phyloP scores from a whole-genome alignment of 495 filamentous ascomycete species.

The Penicillium riverlandense region DNA sequence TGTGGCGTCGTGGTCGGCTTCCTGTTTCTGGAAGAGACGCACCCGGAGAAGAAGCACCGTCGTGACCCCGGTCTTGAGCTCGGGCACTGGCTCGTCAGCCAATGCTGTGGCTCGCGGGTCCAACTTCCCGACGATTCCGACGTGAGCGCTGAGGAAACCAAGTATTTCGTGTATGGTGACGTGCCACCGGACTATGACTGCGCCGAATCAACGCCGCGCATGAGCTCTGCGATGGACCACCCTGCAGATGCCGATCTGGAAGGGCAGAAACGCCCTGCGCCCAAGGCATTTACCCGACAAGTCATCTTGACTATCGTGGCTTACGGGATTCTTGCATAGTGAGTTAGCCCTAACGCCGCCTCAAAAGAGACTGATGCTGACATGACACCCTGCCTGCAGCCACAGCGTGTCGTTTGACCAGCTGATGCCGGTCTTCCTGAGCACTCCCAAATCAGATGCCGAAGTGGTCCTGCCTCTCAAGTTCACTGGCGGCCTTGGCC shows the following conservation, averaged over 20 bases:
- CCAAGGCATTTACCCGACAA: conserved; percentile 67
- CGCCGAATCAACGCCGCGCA: conserved; percentile 56
- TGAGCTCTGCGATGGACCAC: conserved; percentile 31
- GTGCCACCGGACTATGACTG: conserved; percentile 59
- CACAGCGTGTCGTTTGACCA: conserved; percentile 92
- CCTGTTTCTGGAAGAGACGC: conserved; percentile 92
- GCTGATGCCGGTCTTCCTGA: conserved; percentile 85
- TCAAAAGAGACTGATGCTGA: conserved; percentile 14
- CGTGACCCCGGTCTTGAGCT: conserved; percentile 70
- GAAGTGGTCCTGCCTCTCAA: conserved; percentile 67
- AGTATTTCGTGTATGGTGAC: conserved; percentile 46
- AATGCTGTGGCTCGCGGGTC: conserved; percentile 33
- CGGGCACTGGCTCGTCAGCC: conserved; percentile 64
- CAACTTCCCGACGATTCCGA: conserved; percentile 28
- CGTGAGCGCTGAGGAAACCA: conserved; percentile 32
- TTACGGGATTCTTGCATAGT: conserved; percentile 94
- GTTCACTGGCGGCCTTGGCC: conserved; percentile 79
- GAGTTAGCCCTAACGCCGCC: conserved; percentile 36
- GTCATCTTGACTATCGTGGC: conserved; percentile 77
- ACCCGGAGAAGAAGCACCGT: conserved; percentile 70
- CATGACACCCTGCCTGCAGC: conserved; percentile 41
- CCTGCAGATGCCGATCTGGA: conserved; percentile 38
- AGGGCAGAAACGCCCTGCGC: conserved; percentile 30
- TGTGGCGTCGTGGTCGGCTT: conserved; percentile 76
- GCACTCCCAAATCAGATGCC: conserved; percentile 54